Conservation (phyloP, 2,329 filamentous ascomycete species). For the Neocatenulostroma microsporum region DNA sequence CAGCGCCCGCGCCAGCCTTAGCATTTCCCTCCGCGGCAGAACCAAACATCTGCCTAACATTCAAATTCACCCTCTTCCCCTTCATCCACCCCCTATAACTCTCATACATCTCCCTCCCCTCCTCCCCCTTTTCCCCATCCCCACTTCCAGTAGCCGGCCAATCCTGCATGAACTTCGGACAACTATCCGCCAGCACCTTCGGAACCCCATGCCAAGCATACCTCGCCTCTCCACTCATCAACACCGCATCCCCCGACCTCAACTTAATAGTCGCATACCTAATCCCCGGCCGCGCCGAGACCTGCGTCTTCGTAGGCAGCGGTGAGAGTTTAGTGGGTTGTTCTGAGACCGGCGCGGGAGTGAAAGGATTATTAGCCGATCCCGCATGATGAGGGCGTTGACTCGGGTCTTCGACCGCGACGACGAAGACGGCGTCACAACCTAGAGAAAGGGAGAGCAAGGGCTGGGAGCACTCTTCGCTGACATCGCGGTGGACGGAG, state of each 20-base stretch:
- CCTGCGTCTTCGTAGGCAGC: too few relatives aligned
- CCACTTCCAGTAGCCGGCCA: slow-evolving; percentile 57
- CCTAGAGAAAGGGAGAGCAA: slow-evolving; percentile 82
- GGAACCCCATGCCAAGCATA: slow-evolving; percentile 96
- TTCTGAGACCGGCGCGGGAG: too few relatives aligned
- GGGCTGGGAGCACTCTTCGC: slow-evolving; percentile 69
- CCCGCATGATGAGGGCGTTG: background rate
- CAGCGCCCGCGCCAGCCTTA: background rate
- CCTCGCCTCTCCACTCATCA: slow-evolving; percentile 74
- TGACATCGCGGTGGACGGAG: slow-evolving; percentile 89
- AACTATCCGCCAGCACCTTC: slow-evolving; percentile 71
- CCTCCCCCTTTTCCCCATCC: slow-evolving; percentile 14
- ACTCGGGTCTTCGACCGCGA: slow-evolving; percentile 53
- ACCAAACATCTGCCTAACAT: slow-evolving; percentile 74
- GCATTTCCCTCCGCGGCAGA: background rate
- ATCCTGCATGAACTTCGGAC: slow-evolving; percentile 61
- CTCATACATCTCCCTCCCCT: slow-evolving; percentile 44
- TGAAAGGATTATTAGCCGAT: background rate
- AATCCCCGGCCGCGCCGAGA: too few relatives aligned
- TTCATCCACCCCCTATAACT: slow-evolving; percentile 82
- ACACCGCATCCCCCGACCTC: slow-evolving; percentile 78
- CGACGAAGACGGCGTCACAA: slow-evolving; percentile 83
- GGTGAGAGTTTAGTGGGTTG: background rate
- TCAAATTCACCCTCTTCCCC: slow-evolving; percentile 81
- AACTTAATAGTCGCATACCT: slow-evolving; percentile 54